Evolutionary conservation across 345 rosid genomes (phyloP), one percentile per base, ranked within the genome.

Genomic region (Triadica sebifera): DNA sequence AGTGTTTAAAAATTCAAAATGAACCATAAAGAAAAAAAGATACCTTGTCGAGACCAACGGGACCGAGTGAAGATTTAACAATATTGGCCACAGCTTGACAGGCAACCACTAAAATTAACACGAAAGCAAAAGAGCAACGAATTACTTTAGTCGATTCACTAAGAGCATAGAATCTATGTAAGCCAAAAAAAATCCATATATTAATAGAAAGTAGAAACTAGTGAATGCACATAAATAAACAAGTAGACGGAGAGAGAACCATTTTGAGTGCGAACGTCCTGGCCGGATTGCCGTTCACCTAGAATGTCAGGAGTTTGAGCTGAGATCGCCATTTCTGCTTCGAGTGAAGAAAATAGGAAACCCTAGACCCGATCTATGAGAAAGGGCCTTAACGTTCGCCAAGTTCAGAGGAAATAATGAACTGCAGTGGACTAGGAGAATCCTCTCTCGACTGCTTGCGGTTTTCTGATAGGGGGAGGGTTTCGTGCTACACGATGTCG

Each of bases 31-130:
- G 24, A 67, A 3, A 41, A 65, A 52, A 10, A 8, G 16, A 67
- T 73, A 93, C 98, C 95, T 96, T 93, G 88, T 96, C 98, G 38
- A 96, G 98, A 19, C 99, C 99, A 62, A 96, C 97, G 2, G 97
- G 98, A 71, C 99, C 96, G 58, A 96, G 94, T 3, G 98, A 96
- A 47, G 96, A 89, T 84, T 93, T 96, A 37, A 96, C 97, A 17
- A 96, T 96, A 77, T 96, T 96, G 6, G 98, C 92, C 57, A 96
- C 87, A 37, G 98, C 98, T 89, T 93, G 98, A 74, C 98, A 93
- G 47, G 98, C 89, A 92, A 96, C 65, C 81, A 91, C 98, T 93
- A 37, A 24, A 57, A 51, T n/a, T 29, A 25, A 17, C 71, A 59
- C 6, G 51, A 22, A 65, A 70, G 41, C 38, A 53, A 58, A 47